Evolutionary conservation across 306 rosid species (phyloP).

Genomic region (Coriaria nepalensis): DNA sequence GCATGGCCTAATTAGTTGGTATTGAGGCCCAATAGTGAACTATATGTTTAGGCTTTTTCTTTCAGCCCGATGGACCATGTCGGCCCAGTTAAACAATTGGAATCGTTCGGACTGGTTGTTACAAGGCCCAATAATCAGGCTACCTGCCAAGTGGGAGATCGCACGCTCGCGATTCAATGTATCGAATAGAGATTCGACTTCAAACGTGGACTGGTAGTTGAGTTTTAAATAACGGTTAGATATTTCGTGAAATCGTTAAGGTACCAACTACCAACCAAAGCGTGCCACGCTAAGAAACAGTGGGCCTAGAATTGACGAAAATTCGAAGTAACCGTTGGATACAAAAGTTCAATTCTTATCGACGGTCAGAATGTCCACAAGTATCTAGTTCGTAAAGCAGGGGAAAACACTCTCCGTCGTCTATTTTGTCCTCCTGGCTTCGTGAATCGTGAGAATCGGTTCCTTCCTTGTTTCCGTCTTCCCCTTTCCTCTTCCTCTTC

Average conservation of each 20-base stretch:
- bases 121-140: too few species aligned
- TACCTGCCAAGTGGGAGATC: too few species aligned
- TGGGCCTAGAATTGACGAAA: neutral
- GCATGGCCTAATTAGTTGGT: too few species aligned
- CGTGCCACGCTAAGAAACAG: constrained; percentile 4
- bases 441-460: neutral
- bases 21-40: too few species aligned
- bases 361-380: neutral
- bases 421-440: neutral
- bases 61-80: too few species aligned
- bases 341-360: too few species aligned
- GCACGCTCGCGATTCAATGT: too few species aligned
- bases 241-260: neutral
- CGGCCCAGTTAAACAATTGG: too few species aligned
- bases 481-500: neutral
- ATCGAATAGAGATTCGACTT: neutral
- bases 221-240: neutral
- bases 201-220: constrained; percentile 14
- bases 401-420: neutral
- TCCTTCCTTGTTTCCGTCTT: constrained; percentile 7
- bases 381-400: neutral
- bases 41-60: too few species aligned
- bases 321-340: constrained; percentile 5
- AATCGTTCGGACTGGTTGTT: too few species aligned
- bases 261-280: neutral